Conservation (phyloP, 1,139 yeast species). For the Yamadazyma jaroonii region DNA sequence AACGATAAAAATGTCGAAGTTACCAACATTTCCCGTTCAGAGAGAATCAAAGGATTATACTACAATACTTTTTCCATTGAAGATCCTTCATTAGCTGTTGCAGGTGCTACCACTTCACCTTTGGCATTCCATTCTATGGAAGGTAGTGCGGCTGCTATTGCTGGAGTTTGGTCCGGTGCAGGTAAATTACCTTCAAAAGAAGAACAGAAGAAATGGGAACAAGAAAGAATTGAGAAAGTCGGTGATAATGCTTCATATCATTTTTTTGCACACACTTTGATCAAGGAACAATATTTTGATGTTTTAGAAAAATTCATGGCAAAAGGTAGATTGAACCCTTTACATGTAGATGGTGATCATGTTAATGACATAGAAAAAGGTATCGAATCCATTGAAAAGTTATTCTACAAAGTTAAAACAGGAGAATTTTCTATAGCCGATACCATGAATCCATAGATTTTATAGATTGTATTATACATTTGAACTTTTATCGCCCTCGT, state of each 20-base stretch:
- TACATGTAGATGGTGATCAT: slow-evolving; percentile 22
- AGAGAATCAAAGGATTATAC: slow-evolving; percentile 37
- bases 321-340: slow-evolving; percentile 23
- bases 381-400: slow-evolving; percentile 18
- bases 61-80: slow-evolving; percentile 35
- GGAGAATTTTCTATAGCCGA: slow-evolving; percentile 11
- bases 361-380: slow-evolving; percentile 26
- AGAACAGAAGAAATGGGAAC: slow-evolving; percentile 32
- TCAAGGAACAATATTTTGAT: slow-evolving; percentile 22
- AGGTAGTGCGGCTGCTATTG: slow-evolving; percentile 42
- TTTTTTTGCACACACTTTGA: slow-evolving; percentile 21
- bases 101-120: slow-evolving; percentile 38
- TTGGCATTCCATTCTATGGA: slow-evolving; percentile 43
- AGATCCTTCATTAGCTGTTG: slow-evolving; percentile 43
- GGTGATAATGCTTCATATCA: slow-evolving; percentile 26
- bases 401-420: slow-evolving; percentile 24
- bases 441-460: slow-evolving; percentile 7
- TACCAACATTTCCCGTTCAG: slow-evolving; percentile 22
- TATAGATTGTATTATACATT: neutral
- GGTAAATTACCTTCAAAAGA: slow-evolving; percentile 23
- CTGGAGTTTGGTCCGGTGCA: slow-evolving; percentile 44
- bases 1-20: slow-evolving; percentile 18
- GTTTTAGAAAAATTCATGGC: slow-evolving; percentile 21
- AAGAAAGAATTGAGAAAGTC: slow-evolving; percentile 15
- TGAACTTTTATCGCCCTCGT: neutral